Evolutionary conservation across 108 stramenopile genomes (phyloP).

Genomic region (Pelagomonas calceolata): DNA sequence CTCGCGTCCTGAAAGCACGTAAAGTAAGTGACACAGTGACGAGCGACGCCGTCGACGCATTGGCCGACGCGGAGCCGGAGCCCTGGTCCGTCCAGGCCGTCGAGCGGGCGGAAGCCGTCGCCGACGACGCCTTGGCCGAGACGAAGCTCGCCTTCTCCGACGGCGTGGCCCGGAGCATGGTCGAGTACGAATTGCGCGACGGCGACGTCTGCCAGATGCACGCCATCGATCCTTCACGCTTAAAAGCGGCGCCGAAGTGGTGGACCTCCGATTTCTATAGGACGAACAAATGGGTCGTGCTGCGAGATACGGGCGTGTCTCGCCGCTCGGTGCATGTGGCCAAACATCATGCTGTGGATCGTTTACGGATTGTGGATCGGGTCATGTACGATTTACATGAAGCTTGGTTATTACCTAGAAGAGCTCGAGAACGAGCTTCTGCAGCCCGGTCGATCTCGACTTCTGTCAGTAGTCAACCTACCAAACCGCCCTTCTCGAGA

Average conservation of each 20-base stretch:
- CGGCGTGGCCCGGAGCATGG: slow-evolving; percentile 24
- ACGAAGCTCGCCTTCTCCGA: slow-evolving; percentile 16
- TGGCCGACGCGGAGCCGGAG: neutral
- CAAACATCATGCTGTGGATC: slow-evolving; percentile 14
- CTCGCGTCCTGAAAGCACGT: neutral
- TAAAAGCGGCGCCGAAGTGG: slow-evolving; percentile 16
- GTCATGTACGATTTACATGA: slow-evolving; percentile 27
- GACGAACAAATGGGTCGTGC: slow-evolving; percentile 29
- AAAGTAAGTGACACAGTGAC: neutral
- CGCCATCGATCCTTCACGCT: slow-evolving; percentile 5
- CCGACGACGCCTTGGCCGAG: slow-evolving; percentile 5
- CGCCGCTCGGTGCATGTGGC: slow-evolving; percentile 13
- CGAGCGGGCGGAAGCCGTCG: neutral
- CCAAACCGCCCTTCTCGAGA: slow-evolving; percentile 11
- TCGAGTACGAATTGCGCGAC: slow-evolving; percentile 32
- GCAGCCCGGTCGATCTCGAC: no score
- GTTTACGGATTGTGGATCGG: slow-evolving; percentile 22
- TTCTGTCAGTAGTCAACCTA: no score
- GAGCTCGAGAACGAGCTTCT: no score
- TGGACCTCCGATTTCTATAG: slow-evolving; percentile 27
- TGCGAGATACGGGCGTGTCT: slow-evolving; percentile 29
- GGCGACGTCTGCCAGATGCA: neutral
- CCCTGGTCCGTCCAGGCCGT: neutral
- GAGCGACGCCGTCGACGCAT: no score
- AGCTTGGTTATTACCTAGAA: slow-evolving; percentile 14